phyloP scores from a whole-genome alignment of 306 rosid species.

The Pachyrhizus erosus region DNA sequence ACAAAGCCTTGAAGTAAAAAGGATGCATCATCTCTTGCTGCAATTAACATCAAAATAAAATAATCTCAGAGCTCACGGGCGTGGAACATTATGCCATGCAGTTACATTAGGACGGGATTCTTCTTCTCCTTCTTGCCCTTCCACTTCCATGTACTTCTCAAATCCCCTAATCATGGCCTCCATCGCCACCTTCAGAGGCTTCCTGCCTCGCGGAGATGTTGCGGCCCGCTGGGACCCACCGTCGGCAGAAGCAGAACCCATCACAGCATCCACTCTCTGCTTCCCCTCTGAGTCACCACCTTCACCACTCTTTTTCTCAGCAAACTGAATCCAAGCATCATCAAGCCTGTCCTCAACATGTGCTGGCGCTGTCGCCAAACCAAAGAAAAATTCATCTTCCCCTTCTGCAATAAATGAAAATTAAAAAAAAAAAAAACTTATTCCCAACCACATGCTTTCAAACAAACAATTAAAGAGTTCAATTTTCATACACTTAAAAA shows the following conservation, averaged over 20 bases:
- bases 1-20: background rate
- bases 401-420: conserved; percentile 54
- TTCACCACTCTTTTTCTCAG: conserved; percentile 58
- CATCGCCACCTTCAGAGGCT: conserved; percentile 82
- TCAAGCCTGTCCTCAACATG: conserved; percentile 90
- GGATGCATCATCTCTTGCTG: background rate
- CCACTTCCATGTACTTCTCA: conserved; percentile 63
- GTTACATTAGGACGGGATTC: conserved; percentile 68
- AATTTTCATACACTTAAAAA: background rate
- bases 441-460: background rate
- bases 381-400: conserved; percentile 78
- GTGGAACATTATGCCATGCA: conserved; percentile 95
- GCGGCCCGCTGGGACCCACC: conserved; percentile 77
- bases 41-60: conserved; percentile 23
- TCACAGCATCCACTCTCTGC: conserved; percentile 63
- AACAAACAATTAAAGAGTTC: background rate
- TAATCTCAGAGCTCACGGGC: conserved; percentile 64
- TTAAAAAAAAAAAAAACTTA: background rate
- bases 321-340: conserved; percentile 97
- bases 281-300: conserved; percentile 38
- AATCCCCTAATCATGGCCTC: conserved; percentile 94
- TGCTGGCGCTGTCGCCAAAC: conserved; percentile 96
- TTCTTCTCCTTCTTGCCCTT: conserved; percentile 50
- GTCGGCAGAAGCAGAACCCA: conserved; percentile 78
- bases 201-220: conserved; percentile 44